These are phyloP conservation scores for Rhexocercosporidium sp. DNA, from an alignment of 2,329 filamentous ascomycete species.

Conservation along the genomic window DNA sequence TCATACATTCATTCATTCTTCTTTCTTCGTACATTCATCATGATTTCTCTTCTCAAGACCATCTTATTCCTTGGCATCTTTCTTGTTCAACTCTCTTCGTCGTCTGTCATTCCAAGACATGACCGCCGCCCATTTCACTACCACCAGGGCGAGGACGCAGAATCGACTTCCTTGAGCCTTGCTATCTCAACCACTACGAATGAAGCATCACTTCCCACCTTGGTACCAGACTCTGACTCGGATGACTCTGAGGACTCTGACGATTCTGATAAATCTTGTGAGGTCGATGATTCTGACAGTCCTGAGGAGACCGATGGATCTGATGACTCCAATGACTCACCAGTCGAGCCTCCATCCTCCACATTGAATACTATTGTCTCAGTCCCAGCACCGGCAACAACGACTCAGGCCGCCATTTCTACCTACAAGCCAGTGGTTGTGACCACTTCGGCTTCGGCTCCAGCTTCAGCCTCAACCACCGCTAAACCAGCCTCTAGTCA, in stretches of 20 bases:
- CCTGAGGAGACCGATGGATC: background rate
- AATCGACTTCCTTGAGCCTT: background rate
- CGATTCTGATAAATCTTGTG: background rate
- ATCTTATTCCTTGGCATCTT: slow-evolving; percentile 15
- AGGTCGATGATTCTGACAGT: background rate
- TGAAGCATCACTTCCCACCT: background rate
- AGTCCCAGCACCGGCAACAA: background rate
- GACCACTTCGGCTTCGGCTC: background rate
- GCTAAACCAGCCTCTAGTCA: background rate
- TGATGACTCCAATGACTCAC: background rate
- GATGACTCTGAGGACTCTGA: background rate
- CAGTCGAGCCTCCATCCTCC: background rate
- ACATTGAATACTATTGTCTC: background rate
- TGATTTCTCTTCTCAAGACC: slow-evolving; percentile 21
- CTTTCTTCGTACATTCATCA: slow-evolving; percentile 14
- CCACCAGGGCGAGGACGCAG: background rate
- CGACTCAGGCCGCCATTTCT: background rate
- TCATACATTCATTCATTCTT: slow-evolving; percentile 14
- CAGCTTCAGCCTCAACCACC: background rate
- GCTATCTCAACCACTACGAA: background rate
- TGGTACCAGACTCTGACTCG: background rate
- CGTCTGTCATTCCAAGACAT: slow-evolving; percentile 14
- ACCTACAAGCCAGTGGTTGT: background rate
- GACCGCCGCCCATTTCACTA: background rate
- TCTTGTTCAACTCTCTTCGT: slow-evolving; percentile 19